Evolutionary conservation across 2,329 filamentous ascomycete species (phyloP), one percentile per base, ranked within the genome.

Genomic region (Aspergillus sp.): DNA sequence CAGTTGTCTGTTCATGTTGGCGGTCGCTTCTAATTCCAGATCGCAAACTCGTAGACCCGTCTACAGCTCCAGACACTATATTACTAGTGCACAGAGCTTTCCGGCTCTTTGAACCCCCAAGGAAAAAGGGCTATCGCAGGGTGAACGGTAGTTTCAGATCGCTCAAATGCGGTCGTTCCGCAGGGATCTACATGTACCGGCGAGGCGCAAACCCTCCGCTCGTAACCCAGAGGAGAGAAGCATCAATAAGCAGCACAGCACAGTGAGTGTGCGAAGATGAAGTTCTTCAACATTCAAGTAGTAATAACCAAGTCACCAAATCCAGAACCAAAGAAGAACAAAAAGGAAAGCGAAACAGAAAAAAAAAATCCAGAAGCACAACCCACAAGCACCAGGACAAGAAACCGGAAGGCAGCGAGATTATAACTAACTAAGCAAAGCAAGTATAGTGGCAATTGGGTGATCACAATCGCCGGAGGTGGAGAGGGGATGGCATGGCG

Each of bases 1-100:
- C 27, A 68, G 41, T 39, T 57, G 54, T 21, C 58, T 44, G 47
- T 54, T 60, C 68, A 70, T 70, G 8, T 48, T 63, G 54, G 32
- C 47, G 15, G 41, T 2, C 15, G 23, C 27, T 32, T 52, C 15
- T 48, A 11, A 15, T 36, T 5, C 32, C 32, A 15, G 32, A 36
- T 36, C 11, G 32, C 32, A 13, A 36, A 13, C 38, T n/a, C 10
- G 23, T 23, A 36, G 25, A 17, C n/a, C 15, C 13, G 10, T 38
- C 21, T 4, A 52, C 39, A 30, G 15, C 38, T 38, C 3, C 54
- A 23, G 39, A 21, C 19, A 21, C 21, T 30, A 21, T 44, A 38
- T 42, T 42, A 10, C 23, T 13, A 8, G 10, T 38, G 47, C 4
- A 3, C 23, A 50, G 27, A 41, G 41, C 41, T 27, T 19, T 36